phyloP scores from a whole-genome alignment of 192 early-diverging fungal genomes.

The Glomus cerebriforme region DNA sequence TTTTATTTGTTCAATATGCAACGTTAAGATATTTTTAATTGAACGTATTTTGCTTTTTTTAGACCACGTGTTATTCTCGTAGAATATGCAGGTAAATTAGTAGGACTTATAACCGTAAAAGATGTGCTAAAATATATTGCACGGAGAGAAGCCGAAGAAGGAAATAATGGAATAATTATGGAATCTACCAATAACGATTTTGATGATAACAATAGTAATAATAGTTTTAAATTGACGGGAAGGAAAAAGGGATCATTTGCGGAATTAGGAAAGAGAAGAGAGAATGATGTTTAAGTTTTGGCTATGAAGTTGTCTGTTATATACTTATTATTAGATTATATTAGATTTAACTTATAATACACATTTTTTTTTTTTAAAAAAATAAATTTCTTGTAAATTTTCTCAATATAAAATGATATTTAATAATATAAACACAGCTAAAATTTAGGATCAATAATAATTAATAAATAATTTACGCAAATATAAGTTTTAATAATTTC shows the following conservation, averaged over 20 bases:
- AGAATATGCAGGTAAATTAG: constrained; percentile 60
- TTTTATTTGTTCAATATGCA: neutral
- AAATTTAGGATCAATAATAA: no score
- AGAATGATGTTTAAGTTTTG: neutral
- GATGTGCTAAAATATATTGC: constrained; percentile 69
- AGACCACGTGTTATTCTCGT: constrained; percentile 70
- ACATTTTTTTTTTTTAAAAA: no score
- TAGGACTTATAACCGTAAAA: constrained; percentile 76
- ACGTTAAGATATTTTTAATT: neutral
- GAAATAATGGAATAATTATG: neutral
- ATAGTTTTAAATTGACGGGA: no score
- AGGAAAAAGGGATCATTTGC: no score
- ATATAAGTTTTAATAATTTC: no score
- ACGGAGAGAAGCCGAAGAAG: constrained; percentile 46
- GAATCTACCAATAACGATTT: neutral
- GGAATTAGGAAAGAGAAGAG: neutral
- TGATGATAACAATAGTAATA: neutral
- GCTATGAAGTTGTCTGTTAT: no score
- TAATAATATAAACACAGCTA: no score
- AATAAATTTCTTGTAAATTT: no score
- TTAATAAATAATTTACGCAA: no score
- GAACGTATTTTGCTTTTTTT: neutral
- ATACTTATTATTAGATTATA: no score
- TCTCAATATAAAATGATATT: no score
- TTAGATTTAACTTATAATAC: no score